Conservation (phyloP, 2,329 filamentous ascomycete species). For the Colletotrichum gloeosporioides region DNA sequence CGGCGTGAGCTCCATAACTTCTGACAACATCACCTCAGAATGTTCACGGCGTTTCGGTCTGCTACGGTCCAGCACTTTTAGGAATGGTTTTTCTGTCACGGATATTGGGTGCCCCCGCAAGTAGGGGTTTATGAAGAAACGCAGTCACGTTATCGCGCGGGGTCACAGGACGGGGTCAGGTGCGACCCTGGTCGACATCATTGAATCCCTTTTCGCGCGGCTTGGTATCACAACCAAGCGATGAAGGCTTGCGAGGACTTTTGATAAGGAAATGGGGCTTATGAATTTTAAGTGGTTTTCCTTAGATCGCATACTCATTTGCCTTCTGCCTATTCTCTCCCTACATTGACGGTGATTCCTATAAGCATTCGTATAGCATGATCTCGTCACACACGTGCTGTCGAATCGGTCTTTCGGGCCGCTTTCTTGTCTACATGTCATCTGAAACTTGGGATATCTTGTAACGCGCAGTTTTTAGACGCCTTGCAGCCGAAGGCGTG, state of each 20-base stretch:
- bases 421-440: background rate
- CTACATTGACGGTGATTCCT: background rate
- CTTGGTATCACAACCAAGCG: slow-evolving; percentile 13
- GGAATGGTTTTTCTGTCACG: slow-evolving; percentile 19
- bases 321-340: background rate
- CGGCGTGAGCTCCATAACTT: slow-evolving; percentile 33
- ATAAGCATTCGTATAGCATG: background rate
- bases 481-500: background rate
- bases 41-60: slow-evolving; percentile 23
- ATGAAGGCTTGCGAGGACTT: slow-evolving; percentile 13
- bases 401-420: background rate
- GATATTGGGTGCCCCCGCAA: slow-evolving; percentile 8
- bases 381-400: background rate
- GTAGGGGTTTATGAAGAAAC: slow-evolving; percentile 16
- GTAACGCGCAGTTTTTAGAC: background rate
- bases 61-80: slow-evolving; percentile 19
- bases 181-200: background rate
- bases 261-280: slow-evolving; percentile 9
- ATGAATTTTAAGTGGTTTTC: slow-evolving; percentile 11
- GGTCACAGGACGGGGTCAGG: slow-evolving; percentile 17
- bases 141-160: slow-evolving; percentile 19
- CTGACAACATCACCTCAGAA: slow-evolving; percentile 18
- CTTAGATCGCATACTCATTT: slow-evolving; percentile 10
- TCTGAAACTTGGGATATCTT: background rate
- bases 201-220: background rate